These are phyloP conservation scores for Magnusiomyces clavatus DNA, from an alignment of 1,139 yeast species.

Conservation along the genomic window DNA sequence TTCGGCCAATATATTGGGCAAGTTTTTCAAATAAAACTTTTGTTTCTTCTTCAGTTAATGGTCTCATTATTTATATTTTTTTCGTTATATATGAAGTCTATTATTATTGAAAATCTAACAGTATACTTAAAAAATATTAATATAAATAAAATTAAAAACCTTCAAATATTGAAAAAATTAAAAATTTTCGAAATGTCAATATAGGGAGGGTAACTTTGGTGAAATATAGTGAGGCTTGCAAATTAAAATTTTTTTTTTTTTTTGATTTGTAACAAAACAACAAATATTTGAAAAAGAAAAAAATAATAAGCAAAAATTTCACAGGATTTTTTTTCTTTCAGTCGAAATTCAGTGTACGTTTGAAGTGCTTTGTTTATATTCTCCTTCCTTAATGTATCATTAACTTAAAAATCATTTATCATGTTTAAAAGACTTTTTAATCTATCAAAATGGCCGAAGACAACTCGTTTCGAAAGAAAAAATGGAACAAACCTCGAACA, in stretches of 20 bases:
- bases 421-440: no score
- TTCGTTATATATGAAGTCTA: no score
- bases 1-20: constrained; percentile 93
- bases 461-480: constrained; percentile 9
- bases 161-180: neutral
- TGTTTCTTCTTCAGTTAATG: constrained; percentile 94
- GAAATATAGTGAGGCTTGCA: neutral
- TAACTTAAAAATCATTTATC: no score
- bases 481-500: constrained; percentile 17
- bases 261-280: neutral
- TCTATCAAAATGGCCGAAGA: constrained; percentile 1
- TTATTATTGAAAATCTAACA: neutral
- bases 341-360: no score
- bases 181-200: neutral
- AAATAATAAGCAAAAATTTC: no score
- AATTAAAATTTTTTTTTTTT: constrained; percentile 5
- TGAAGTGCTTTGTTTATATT: neutral
- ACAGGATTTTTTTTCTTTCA: no score
- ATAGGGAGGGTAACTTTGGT: neutral
- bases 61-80: constrained; percentile 53
- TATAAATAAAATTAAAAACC: constrained; percentile 48
- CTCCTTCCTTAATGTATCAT: constrained; percentile 4
- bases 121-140: constrained; percentile 27
- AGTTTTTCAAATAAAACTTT: constrained; percentile 92
- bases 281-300: no score